Conservation (phyloP, 495 filamentous ascomycete genomes). For the Oidiodendron maius region DNA sequence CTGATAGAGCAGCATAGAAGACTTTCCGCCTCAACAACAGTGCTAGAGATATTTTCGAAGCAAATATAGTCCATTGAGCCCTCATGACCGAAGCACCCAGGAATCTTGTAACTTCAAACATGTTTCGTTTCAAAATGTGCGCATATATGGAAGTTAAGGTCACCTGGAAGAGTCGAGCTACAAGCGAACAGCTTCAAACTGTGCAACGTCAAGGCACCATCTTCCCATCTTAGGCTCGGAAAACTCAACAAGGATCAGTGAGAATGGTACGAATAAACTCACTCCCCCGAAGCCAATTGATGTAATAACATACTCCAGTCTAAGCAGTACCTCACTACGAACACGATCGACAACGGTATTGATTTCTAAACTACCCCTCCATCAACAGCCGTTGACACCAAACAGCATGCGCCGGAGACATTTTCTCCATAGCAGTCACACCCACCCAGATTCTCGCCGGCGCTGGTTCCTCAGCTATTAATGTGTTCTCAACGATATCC, state of each 20-base stretch:
- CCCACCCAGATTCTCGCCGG: conserved; percentile 69
- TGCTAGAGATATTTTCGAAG: too few species aligned
- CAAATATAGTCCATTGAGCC: too few species aligned
- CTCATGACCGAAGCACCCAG: too few species aligned
- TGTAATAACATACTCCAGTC: conserved; percentile 52
- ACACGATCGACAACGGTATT: conserved; percentile 86
- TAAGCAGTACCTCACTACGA: conserved; percentile 92
- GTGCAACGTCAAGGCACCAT: too few species aligned
- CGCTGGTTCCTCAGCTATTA: conserved; percentile 73
- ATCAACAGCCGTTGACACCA: conserved; percentile 18
- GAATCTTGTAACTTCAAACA: too few species aligned
- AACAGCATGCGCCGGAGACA: conserved; percentile 77
- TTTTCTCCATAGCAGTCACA: conserved; percentile 86
- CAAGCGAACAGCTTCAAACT: too few species aligned
- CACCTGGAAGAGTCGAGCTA: too few species aligned
- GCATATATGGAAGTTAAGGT: too few species aligned
- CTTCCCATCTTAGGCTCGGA: too few species aligned
- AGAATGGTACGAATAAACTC: conserved; percentile 31
- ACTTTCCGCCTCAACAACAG: too few species aligned
- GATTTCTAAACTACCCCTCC: conserved; percentile 21
- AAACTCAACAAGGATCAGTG: conserved; percentile 20
- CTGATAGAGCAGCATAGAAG: too few species aligned
- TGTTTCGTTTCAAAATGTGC: too few species aligned
- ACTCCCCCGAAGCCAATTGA: background rate
- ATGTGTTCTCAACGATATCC: conserved; percentile 65